Conservation (phyloP, 2,329 filamentous ascomycete genomes). For the Canariomyces notabilis region DNA sequence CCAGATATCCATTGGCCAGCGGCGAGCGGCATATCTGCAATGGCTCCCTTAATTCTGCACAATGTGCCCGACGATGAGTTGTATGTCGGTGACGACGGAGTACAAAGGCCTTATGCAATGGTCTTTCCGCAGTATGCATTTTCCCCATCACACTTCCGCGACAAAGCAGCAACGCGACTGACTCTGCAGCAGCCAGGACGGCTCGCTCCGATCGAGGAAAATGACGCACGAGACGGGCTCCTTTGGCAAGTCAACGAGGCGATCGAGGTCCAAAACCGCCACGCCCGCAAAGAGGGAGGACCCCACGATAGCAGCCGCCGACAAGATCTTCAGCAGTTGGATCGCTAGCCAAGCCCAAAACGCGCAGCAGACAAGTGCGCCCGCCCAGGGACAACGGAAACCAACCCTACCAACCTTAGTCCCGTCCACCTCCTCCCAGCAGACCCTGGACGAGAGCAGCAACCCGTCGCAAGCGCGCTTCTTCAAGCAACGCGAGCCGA, state of each 20-base stretch:
- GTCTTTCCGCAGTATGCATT: slow-evolving; percentile 52
- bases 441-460: slow-evolving; percentile 33
- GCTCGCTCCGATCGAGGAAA: slow-evolving; percentile 47
- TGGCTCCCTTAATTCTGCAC: slow-evolving; percentile 63
- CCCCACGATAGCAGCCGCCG: slow-evolving; percentile 56
- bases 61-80: slow-evolving; percentile 65
- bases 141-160: too few relatives aligned
- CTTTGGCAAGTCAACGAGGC: slow-evolving; percentile 61
- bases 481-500: slow-evolving; percentile 39
- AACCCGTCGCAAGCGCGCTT: slow-evolving; percentile 27
- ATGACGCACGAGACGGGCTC: slow-evolving; percentile 57
- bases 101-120: slow-evolving; percentile 62
- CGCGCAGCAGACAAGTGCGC: slow-evolving; percentile 23
- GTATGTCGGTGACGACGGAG: slow-evolving; percentile 60
- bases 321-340: slow-evolving; percentile 58
- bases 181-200: slow-evolving; percentile 43
- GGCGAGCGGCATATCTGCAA: slow-evolving; percentile 26
- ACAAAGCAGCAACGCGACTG: slow-evolving; percentile 2
- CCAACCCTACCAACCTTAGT: slow-evolving; percentile 12
- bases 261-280: slow-evolving; percentile 57
- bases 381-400: slow-evolving; percentile 26
- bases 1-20: slow-evolving; percentile 2
- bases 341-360: slow-evolving; percentile 43
- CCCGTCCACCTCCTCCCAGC: slow-evolving; percentile 27
- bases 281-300: slow-evolving; percentile 56